Evolutionary conservation across 768 basidiomycete species (phyloP), one percentile per base, ranked within the genome.

Genomic region (Dendrothele bispora): DNA sequence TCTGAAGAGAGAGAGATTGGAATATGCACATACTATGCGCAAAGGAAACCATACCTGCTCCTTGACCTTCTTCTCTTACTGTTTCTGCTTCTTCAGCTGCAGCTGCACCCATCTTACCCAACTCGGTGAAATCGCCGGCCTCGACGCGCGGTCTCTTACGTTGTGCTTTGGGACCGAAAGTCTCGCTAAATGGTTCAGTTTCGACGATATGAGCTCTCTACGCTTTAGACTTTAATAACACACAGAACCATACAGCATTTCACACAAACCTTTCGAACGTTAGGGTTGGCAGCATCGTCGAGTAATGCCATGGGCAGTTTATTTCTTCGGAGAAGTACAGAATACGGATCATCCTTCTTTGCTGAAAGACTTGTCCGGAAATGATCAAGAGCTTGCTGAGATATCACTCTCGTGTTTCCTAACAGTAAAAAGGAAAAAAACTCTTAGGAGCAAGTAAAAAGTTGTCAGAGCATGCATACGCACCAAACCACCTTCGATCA

Each of bases 401-500:
- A 94, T 61, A 99, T 98, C 28, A 98, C 95, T 62, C 97, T 76
- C n/a, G 97, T 98, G 68, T 98, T 98, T 35, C 95, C 94, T 95
- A 55, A 21, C 24, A 40, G 37, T 47, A 34, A 43, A 39, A 27
- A 17, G 22, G 53, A 17, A 48, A 37, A 24, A 46, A 43, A 25
- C 45, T 49, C 24, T 28, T 35, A 26, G 20, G 4, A 30, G 10
- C 14, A 48, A 40, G 52, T 24, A 20, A 17, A 24, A 46, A 48
- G 11, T 11, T 11, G 27, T 18, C 15, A 46, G 10, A 15, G 11
- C 26, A 39, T 39, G n/a, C 28, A 27, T 44, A 74, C 88, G 55
- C 60, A 95, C 94, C 97, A 60, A 99, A 99, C 95, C 95, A 99
- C 58, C 95, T 72, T 50, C 93, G 76, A 75, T 99, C 95, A 49